These are phyloP conservation scores for Ochromonas danica DNA, from an alignment of 108 stramenopile genomes.

Conservation along the genomic window DNA sequence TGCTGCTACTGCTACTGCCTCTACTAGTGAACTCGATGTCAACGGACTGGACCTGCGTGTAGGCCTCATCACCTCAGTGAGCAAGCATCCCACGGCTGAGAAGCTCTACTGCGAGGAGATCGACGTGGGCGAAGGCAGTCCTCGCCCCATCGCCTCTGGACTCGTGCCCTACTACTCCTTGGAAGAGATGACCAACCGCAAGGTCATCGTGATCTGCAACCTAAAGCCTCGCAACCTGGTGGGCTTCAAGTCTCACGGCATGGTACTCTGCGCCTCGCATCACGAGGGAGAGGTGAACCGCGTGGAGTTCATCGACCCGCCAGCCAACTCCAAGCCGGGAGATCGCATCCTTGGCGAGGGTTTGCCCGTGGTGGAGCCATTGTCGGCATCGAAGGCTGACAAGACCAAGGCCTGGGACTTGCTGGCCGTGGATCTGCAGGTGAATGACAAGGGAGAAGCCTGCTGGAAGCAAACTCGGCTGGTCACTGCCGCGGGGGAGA, in stretches of 20 bases:
- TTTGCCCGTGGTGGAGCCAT: constrained; percentile 62
- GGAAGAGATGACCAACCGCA: constrained; percentile 81
- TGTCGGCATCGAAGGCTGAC: constrained; percentile 71
- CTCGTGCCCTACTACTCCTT: constrained; percentile 66
- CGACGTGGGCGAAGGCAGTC: constrained; percentile 84
- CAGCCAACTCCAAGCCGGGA: constrained; percentile 78
- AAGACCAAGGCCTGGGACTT: constrained; percentile 94
- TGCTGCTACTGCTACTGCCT: neutral
- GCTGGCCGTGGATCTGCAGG: constrained; percentile 76
- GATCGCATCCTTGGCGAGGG: constrained; percentile 86
- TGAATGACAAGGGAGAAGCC: constrained; percentile 66
- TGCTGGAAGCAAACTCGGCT: neutral
- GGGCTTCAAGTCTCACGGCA: constrained; percentile 89
- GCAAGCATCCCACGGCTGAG: constrained; percentile 92
- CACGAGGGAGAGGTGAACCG: constrained; percentile 57
- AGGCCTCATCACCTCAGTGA: constrained; percentile 83
- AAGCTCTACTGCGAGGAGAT: constrained; percentile 98
- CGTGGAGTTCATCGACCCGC: constrained; percentile 93
- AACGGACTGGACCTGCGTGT: constrained; percentile 78
- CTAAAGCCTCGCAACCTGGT: constrained; percentile 92
- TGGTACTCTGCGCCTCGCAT: constrained; percentile 90
- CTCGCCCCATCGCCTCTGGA: constrained; percentile 84
- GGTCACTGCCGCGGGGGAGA: neutral
- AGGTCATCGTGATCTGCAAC: constrained; percentile 89
- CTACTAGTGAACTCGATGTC: neutral